A percentile compares a stretch with the other conserved stretches of the same genome.
These are phyloP conservation scores for Podaxis sp. DNA, from an alignment of 768 basidiomycete genomes.

Conservation along the genomic window DNA sequence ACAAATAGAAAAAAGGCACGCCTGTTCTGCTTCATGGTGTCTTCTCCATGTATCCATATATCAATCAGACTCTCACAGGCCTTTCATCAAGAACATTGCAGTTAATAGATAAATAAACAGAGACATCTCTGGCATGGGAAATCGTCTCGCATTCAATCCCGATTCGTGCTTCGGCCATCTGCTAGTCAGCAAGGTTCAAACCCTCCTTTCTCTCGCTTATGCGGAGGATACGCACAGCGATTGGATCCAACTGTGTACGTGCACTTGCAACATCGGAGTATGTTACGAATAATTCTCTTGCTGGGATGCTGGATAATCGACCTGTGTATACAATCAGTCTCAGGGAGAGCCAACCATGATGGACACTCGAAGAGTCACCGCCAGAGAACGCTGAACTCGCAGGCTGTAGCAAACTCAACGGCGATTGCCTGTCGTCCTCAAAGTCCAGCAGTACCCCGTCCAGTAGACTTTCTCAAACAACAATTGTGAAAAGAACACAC, in stretches of 20 bases:
- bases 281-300: not conserved
- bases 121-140: constrained; percentile 7
- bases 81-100: constrained; percentile 4
- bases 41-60: not conserved
- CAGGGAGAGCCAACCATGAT: too few relatives aligned
- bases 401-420: too few relatives aligned
- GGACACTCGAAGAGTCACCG: not conserved
- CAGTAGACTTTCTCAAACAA: too few relatives aligned
- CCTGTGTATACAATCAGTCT: too few relatives aligned
- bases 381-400: not conserved
- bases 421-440: too few relatives aligned
- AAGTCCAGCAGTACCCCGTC: too few relatives aligned
- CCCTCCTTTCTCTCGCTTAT: not conserved
- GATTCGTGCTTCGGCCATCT: constrained; percentile 1
- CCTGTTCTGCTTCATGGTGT: not conserved
- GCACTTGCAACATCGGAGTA: not conserved
- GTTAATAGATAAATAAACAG: constrained; percentile 5
- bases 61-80: not conserved
- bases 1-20: not conserved
- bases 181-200: not conserved
- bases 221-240: not conserved
- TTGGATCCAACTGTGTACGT: not conserved
- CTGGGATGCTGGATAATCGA: too few relatives aligned
- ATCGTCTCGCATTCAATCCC: not conserved
- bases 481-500: too few relatives aligned